Base-by-base conservation (phyloP, 2,329 filamentous ascomycete genomes). In the Nothopassalora personata region DNA sequence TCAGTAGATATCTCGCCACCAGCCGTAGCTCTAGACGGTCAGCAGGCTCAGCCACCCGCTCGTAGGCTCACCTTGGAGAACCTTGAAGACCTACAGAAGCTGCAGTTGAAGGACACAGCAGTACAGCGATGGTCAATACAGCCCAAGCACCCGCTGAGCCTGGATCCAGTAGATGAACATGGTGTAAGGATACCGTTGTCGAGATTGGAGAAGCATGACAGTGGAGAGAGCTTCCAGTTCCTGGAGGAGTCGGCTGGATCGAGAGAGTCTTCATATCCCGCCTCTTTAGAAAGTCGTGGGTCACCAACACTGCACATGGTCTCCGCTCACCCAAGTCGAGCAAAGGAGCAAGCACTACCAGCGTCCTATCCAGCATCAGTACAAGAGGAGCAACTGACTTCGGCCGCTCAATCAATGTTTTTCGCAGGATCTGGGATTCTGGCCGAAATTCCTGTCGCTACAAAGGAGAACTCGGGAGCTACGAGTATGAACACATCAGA, bases 221-320 rank as follows among this genome's bases (percentile, higher is more conserved):
- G 83, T 27, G 78, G 80, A 6, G 84, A 86, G 62, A 86, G 83
- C 68, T 86, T 86, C 64, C 75, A 79, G 23, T 85, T 86, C 80
- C 85, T 86, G 62, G 85, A 83, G 43, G 81, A 81, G n/a, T 84
- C 83, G 9, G 81, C 81, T 1, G 81, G 82, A 60, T 86, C 83
- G 5, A 77, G 81, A 54, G 77, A 76, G 5, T 77, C 78, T 56
- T 85, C 82, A 4, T 73, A 81, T 34, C 79, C 78, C 19, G 79
- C 76, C 30, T 84, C 83, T 0, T 79, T 81, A 45, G 75, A 68
- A 13, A 70, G 66, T 58, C 61, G 54, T 23, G 49, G 49, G 3
- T 70, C 70, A n/a, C 60, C 52, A 9, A 54, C 57, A 13, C n/a
- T 59, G 43, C 59, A 56, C 15, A 66, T 67, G 56, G 66, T 63